phyloP scores from a whole-genome alignment of 2,329 filamentous ascomycete species.

The Calonectria pauciramosa region DNA sequence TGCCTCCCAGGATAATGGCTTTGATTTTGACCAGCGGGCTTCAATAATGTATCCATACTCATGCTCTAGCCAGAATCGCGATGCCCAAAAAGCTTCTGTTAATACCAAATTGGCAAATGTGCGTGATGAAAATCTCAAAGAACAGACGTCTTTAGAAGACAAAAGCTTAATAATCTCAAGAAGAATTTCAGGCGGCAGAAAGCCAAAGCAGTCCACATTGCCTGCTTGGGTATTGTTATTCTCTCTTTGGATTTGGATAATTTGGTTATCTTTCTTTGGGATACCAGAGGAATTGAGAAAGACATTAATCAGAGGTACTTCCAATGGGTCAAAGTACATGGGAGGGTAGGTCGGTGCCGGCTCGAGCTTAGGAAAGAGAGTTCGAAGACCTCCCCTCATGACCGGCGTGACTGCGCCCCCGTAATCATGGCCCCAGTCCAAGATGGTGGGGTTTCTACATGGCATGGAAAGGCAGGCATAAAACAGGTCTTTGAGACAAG shows the following conservation, averaged over 20 bases:
- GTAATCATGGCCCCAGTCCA: slow-evolving; percentile 25
- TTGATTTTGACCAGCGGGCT: neutral
- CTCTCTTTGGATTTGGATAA: no score
- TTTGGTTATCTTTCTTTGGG: no score
- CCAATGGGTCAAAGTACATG: slow-evolving; percentile 1
- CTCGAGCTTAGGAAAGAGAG: neutral
- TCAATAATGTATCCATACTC: slow-evolving; percentile 26
- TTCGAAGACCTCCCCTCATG: neutral
- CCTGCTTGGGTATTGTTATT: no score
- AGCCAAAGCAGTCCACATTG: neutral
- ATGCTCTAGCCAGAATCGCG: slow-evolving; percentile 16
- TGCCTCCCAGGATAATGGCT: slow-evolving; percentile 19
- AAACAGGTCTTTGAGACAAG: neutral
- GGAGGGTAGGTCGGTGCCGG: neutral
- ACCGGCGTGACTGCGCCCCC: neutral
- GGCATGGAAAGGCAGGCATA: slow-evolving; percentile 19
- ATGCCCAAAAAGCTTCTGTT: slow-evolving; percentile 27
- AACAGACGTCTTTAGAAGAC: neutral
- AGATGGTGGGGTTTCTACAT: neutral
- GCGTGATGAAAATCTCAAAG: slow-evolving; percentile 11
- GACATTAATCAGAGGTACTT: neutral
- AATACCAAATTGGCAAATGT: slow-evolving; percentile 3
- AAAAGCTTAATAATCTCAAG: slow-evolving; percentile 20
- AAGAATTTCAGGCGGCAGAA: slow-evolving; percentile 19
- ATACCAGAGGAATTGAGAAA: neutral